Conservation (phyloP, 768 basidiomycete genomes). For the Sarcodon aspratus region DNA sequence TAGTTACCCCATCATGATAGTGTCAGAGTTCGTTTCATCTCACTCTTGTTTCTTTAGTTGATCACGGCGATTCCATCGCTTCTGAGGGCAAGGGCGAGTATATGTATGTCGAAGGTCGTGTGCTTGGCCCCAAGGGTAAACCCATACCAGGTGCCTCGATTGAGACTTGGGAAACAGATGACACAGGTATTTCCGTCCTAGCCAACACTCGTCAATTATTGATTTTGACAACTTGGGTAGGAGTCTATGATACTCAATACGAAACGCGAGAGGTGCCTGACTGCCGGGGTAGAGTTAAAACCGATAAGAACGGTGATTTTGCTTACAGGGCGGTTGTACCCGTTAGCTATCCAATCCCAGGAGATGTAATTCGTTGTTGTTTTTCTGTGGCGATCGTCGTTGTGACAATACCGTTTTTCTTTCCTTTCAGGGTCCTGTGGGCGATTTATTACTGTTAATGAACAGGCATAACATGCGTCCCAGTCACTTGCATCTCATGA, state of each 20-base stretch:
- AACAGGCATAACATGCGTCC: conserved; percentile 70
- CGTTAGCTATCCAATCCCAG: conserved; percentile 66
- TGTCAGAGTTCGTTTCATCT: conserved; percentile 23
- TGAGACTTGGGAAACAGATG: conserved; percentile 82
- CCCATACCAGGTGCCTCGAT: conserved; percentile 56
- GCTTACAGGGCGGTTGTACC: conserved; percentile 65
- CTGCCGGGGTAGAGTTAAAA: conserved; percentile 56
- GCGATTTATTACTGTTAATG: conserved; percentile 40
- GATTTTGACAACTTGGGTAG: conserved; percentile 1
- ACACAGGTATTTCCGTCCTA: conserved; percentile 24
- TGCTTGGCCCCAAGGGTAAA: conserved; percentile 47
- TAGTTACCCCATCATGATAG: conserved; percentile 8
- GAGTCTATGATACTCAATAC: conserved; percentile 41
- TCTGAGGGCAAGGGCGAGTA: conserved; percentile 83
- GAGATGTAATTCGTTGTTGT: conserved; percentile 31
- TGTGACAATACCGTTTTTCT: conserved; percentile 1
- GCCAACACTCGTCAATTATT: background rate
- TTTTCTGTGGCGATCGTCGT: conserved; percentile 1
- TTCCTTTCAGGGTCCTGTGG: conserved; percentile 53
- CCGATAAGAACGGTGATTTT: conserved; percentile 52
- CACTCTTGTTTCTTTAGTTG: conserved; percentile 29
- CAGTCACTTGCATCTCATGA: conserved; percentile 67
- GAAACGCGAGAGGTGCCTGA: conserved; percentile 44
- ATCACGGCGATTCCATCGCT: conserved; percentile 64
- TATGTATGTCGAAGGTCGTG: conserved; percentile 67